phyloP scores from a whole-genome alignment of 73 alveolate genomes.

The Tetrahymena borealis region DNA sequence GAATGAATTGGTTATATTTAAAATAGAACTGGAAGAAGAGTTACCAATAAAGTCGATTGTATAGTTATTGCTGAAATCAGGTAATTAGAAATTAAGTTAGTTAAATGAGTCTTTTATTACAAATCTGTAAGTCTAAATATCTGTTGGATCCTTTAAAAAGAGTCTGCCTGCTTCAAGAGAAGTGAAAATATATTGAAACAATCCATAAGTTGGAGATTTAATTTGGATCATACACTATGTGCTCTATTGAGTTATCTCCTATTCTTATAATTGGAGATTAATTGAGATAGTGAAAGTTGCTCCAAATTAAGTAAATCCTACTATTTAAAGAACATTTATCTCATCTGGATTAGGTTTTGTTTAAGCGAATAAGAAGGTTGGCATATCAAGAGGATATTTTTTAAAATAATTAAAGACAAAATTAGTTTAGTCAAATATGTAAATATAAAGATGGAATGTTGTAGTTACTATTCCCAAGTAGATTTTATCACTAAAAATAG shows the following conservation, averaged over 20 bases:
- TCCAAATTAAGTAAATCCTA: too few relatives aligned
- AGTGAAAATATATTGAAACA: background rate
- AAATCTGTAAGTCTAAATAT: background rate
- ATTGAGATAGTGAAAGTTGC: background rate
- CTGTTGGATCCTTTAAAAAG: background rate
- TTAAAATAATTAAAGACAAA: too few relatives aligned
- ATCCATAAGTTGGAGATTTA: background rate
- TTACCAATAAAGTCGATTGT: background rate
- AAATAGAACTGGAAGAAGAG: background rate
- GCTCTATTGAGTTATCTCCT: too few relatives aligned
- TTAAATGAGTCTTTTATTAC: background rate
- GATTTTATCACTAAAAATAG: background rate
- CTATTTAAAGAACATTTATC: too few relatives aligned
- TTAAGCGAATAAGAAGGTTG: too few relatives aligned
- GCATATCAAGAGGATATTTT: too few relatives aligned
- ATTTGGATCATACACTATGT: background rate
- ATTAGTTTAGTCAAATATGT: background rate
- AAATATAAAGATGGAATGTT: background rate
- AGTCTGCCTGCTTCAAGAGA: background rate
- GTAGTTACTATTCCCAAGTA: background rate
- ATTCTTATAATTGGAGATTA: background rate
- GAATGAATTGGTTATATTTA: background rate
- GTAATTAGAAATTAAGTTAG: background rate
- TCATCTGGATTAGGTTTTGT: too few relatives aligned
- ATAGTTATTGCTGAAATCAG: background rate